Percentiles rank a stretch among this genome's conserved stretches.
phyloP scores from a whole-genome alignment of 192 early-diverging fungal species.

The Coemansia sp. region DNA sequence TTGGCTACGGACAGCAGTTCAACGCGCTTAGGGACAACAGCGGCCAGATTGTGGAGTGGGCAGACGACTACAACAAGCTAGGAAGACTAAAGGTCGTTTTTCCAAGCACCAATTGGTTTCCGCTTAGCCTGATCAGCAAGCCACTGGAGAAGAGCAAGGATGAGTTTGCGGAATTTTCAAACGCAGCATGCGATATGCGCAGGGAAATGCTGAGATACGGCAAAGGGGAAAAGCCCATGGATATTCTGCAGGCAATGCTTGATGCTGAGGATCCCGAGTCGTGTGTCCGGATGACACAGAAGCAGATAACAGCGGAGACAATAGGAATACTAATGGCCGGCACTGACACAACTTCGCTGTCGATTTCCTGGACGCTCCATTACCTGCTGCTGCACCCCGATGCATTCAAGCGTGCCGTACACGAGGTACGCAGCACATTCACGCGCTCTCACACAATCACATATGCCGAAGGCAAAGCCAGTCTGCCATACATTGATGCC shows the following conservation, averaged over 20 bases:
- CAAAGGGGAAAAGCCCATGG: conserved; percentile 30
- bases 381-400: conserved; percentile 37
- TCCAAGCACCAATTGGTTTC: conserved; percentile 10
- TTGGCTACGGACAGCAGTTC: conserved; percentile 44
- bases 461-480: conserved; percentile 31
- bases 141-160: conserved; percentile 16
- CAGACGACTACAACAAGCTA: conserved; percentile 17
- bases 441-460: conserved; percentile 27
- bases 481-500: conserved; percentile 44
- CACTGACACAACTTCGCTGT: conserved; percentile 40
- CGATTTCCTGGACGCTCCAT: conserved; percentile 42
- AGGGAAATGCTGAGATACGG: conserved; percentile 10
- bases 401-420: conserved; percentile 12
- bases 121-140: conserved; percentile 5
- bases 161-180: conserved; percentile 25
- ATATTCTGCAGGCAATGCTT: conserved; percentile 44
- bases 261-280: conserved; percentile 46
- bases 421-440: conserved; percentile 36
- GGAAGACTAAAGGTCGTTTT: conserved; percentile 7
- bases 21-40: conserved; percentile 27
- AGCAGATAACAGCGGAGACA: conserved; percentile 33
- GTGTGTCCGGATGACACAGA: conserved; percentile 29
- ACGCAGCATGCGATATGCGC: conserved; percentile 8
- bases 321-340: conserved; percentile 36
- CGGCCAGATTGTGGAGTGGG: conserved; percentile 24